A percentile compares a stretch with the other conserved stretches of the same genome.
Evolutionary conservation across 305 asterid species (phyloP).

Genomic region (Plantago lanceolata): DNA sequence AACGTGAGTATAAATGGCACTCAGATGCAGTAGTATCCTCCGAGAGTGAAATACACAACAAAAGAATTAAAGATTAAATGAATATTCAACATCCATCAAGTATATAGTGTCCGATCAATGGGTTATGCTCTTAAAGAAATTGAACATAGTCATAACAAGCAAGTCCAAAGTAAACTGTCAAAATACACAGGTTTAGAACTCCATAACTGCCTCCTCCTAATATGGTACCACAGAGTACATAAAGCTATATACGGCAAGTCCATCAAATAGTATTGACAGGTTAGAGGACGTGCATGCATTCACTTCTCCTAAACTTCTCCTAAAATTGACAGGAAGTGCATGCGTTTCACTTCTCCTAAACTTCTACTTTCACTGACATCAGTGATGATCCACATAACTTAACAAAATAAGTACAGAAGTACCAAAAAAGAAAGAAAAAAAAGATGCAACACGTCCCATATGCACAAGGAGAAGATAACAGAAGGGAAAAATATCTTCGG

Average conservation of each 20-base stretch:
- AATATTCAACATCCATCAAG: not conserved
- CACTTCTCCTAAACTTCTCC: not conserved
- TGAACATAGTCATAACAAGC: too few relatives aligned
- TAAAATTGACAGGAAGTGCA: not conserved
- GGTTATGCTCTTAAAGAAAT: too few relatives aligned
- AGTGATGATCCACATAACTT: not conserved
- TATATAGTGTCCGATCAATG: not conserved
- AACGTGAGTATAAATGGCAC: slow-evolving; percentile 9
- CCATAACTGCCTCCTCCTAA: too few relatives aligned
- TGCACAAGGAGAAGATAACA: too few relatives aligned
- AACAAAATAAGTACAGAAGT: not conserved
- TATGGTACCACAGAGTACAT: too few relatives aligned
- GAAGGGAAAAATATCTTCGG: too few relatives aligned
- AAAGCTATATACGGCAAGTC: too few relatives aligned
- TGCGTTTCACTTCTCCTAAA: not conserved
- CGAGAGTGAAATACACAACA: not conserved
- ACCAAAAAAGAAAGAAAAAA: not conserved
- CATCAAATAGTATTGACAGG: too few relatives aligned
- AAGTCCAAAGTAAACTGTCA: too few relatives aligned
- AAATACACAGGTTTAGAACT: too few relatives aligned
- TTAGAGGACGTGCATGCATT: too few relatives aligned
- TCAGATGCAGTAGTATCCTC: not conserved
- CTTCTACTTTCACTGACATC: not conserved
- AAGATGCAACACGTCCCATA: not conserved
- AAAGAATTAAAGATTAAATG: not conserved